Base-by-base conservation (phyloP, 306 rosid genomes). In the Ammopiptanthus mongolicus region DNA sequence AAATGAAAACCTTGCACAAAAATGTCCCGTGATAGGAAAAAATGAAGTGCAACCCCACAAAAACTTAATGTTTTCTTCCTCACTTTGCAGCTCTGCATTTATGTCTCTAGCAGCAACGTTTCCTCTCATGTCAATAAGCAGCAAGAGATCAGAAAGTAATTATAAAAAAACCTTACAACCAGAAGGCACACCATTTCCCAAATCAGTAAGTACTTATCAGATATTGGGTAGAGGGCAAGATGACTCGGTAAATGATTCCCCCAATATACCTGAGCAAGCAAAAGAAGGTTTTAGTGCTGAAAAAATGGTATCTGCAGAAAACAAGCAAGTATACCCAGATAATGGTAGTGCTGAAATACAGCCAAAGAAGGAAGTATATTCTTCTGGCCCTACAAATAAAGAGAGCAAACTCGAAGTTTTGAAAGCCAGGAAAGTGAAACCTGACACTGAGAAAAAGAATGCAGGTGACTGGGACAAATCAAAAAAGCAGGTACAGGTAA, bases 401-500 rank as follows among this genome's bases (percentile, higher is more conserved):
- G 82, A 73, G 69, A 78, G 78, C 37, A 73, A 75, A 59, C 25
- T 62, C 28, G 83, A 87, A 65, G 79, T 58, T 75, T 80, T 86
- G 57, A 94, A 82, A 82, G 72, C 71, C 51, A 84, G 81, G 76
- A 87, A 83, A 80, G 59, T 60, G 33, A 91, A 86, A 75, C 37
- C 81, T 3, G 82, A 55, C 36, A 51, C 79, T 12, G 67, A 82
- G 65, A 90, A 86, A 71, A 86, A 80, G 64, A 81, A 50, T 42
- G 71, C 47, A 58, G 62, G 52, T n/a, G 86, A 91, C 74, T 91
- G 98, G 98, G 97, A 95, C 81, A 78, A 41, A 37, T 84, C 91
- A 73, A 91, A 97, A 82, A 87, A 82, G 89, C 75, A 79, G 69
- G 93, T 76, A 62, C 68, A 75, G 44, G 5, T 53, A 4, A 71